Evolutionary conservation across 31 red algal species (phyloP).

Genomic region (Endocladia muricata): DNA sequence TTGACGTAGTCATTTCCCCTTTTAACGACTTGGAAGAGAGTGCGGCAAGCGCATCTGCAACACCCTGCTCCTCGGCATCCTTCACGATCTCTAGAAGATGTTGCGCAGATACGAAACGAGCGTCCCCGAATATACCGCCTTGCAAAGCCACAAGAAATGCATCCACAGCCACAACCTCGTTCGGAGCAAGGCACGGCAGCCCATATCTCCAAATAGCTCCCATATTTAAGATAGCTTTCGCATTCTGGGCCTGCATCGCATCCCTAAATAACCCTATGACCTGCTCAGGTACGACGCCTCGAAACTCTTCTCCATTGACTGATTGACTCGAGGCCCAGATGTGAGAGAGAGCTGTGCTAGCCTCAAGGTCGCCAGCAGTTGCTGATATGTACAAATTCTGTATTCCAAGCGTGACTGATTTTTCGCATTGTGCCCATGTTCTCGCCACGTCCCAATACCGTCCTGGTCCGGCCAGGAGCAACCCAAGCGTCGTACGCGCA

Average conservation of each 20-base stretch:
- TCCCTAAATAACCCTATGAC: constrained; percentile 2
- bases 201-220: constrained; percentile 26
- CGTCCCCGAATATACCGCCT: constrained; percentile 5
- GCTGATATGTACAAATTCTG: constrained; percentile 15
- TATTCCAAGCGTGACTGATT: background rate
- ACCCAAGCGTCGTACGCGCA: constrained; percentile 24
- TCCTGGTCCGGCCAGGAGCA: constrained; percentile 1
- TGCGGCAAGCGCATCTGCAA: background rate
- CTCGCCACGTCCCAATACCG: constrained; percentile 23
- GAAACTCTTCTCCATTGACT: constrained; percentile 1
- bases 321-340: constrained; percentile 2
- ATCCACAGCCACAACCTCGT: constrained; percentile 6
- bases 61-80: background rate
- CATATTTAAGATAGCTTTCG: constrained; percentile 7
- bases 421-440: constrained; percentile 10
- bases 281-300: background rate
- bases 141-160: constrained; percentile 25
- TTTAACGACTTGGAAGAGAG: background rate
- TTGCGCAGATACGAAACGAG: background rate
- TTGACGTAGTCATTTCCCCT: too few relatives aligned
- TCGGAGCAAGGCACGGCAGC: background rate
- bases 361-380: constrained; percentile 15
- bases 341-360: constrained; percentile 19
- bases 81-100: constrained; percentile 13
- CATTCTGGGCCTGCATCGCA: constrained; percentile 12